These are phyloP conservation scores for Hericium coralloides DNA, from an alignment of 768 basidiomycete genomes.

Conservation along the genomic window DNA sequence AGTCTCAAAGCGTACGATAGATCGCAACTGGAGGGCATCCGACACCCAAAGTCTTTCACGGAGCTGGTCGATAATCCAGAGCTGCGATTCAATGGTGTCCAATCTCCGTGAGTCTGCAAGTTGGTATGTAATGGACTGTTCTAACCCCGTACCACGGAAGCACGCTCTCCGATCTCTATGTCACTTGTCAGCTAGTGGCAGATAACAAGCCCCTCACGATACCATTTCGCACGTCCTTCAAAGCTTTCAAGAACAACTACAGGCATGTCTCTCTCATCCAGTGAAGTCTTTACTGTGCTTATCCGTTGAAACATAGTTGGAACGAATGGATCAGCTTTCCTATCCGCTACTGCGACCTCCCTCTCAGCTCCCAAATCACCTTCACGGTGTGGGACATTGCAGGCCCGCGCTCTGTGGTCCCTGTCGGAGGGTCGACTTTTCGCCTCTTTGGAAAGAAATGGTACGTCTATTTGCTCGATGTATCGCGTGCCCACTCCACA, in stretches of 20 bases:
- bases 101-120: constrained; percentile 50
- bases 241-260: constrained; percentile 79
- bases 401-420: constrained; percentile 66
- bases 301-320: constrained; percentile 47
- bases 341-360: constrained; percentile 90
- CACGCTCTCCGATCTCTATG: constrained; percentile 85
- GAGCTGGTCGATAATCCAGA: constrained; percentile 82
- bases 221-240: constrained; percentile 86
- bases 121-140: constrained; percentile 1
- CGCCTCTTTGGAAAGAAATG: constrained; percentile 90
- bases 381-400: constrained; percentile 97
- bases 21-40: constrained; percentile 78
- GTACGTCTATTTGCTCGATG: constrained; percentile 30
- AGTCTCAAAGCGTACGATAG: constrained; percentile 27
- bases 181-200: constrained; percentile 85
- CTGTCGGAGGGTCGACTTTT: constrained; percentile 90
- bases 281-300: background rate
- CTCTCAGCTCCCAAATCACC: constrained; percentile 77
- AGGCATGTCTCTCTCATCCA: constrained; percentile 26
- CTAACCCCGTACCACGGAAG: constrained; percentile 30
- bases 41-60: constrained; percentile 62
- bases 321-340: constrained; percentile 93
- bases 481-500: background rate
- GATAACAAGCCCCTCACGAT: constrained; percentile 92
- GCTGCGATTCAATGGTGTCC: constrained; percentile 77